Conservation (phyloP, 805 yeast species). For the Blastobotrys chiropterorum region DNA sequence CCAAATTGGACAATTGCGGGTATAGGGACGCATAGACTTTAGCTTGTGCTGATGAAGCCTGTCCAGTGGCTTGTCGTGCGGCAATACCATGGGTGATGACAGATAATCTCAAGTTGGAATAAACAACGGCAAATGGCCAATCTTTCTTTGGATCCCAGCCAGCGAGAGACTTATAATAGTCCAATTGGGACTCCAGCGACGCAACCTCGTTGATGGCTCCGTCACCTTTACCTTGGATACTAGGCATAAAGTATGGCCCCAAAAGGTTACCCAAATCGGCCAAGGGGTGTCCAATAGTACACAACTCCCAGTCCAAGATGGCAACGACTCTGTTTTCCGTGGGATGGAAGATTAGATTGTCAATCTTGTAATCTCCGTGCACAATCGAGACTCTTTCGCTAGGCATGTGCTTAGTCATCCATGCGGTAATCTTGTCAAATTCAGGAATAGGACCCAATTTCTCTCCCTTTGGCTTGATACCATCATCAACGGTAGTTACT, state of each 20-base stretch:
- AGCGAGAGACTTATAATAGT: slow-evolving; percentile 27
- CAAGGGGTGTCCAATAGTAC: slow-evolving; percentile 59
- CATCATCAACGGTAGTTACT: slow-evolving; percentile 17
- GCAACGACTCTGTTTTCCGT: slow-evolving; percentile 45
- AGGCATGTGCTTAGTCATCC: slow-evolving; percentile 42
- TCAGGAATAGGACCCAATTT: slow-evolving; percentile 44
- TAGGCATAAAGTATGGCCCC: slow-evolving; percentile 47
- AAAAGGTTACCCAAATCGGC: slow-evolving; percentile 55
- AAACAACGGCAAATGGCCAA: slow-evolving; percentile 51
- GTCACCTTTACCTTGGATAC: slow-evolving; percentile 9
- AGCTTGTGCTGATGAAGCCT: slow-evolving; percentile 50
- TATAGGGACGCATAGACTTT: slow-evolving; percentile 32
- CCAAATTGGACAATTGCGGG: slow-evolving; percentile 29
- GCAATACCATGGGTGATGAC: slow-evolving; percentile 61
- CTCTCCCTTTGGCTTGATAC: slow-evolving; percentile 18
- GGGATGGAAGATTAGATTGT: slow-evolving; percentile 57
- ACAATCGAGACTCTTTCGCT: slow-evolving; percentile 41
- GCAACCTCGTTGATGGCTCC: not conserved
- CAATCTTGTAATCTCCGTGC: slow-evolving; percentile 62
- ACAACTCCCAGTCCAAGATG: slow-evolving; percentile 60
- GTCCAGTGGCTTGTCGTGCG: slow-evolving; percentile 46
- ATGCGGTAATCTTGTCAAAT: slow-evolving; percentile 37
- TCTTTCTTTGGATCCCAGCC: slow-evolving; percentile 39
- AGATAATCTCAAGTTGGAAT: slow-evolving; percentile 48
- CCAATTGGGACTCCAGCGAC: slow-evolving; percentile 16